Evolutionary conservation across 192 early-diverging fungal species (phyloP), one percentile per base, ranked within the genome.

Genomic region (Phycomyces nitens): DNA sequence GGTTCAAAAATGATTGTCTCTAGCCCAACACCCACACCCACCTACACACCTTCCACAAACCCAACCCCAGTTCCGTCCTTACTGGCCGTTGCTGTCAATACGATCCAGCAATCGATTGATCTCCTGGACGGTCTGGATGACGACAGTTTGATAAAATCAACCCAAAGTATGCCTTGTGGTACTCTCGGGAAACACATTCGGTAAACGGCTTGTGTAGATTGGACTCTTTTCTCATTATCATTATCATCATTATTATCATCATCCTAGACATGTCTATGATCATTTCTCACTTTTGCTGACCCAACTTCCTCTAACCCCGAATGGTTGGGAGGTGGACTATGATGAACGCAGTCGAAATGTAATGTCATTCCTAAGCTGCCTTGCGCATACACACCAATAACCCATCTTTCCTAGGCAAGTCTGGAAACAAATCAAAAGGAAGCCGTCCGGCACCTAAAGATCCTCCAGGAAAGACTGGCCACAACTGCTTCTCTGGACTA

Each of bases 161-260:
- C 80, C 1, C 54, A 38, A 2, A 39, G 79, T 38, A 77, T 79
- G 29, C 76, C 77, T 29, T 58, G 68, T 20, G 68, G 77, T 16
- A 79, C 80, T 5, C 70, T 82, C 12, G 80, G 80, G 1, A 82
- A 82, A 29, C 80, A 82, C 67, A 67, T 82, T 27, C 70, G 80
- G 73, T 75, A 43, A 34, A 16, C 10, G 6, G n/a, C n/a, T n/a
- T n/a, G n/a, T n/a, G n/a, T n/a, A n/a, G n/a, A n/a, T n/a, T n/a
- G n/a, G 9, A 3, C 14, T 43, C 20, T 29, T 51, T 44, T 40
- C 2, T 23, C 10, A 34, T 34, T 34, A 34, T 34, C 12, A 5
- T n/a, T n/a, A 58, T 59, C 41, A 41, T 7, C 14, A 8, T 62
- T 24, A 55, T 5, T 27, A 5, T 18, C 8, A 2, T 11, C 14